Conservation (phyloP, 2,329 filamentous ascomycete species). For the Rutstroemia sp. region DNA sequence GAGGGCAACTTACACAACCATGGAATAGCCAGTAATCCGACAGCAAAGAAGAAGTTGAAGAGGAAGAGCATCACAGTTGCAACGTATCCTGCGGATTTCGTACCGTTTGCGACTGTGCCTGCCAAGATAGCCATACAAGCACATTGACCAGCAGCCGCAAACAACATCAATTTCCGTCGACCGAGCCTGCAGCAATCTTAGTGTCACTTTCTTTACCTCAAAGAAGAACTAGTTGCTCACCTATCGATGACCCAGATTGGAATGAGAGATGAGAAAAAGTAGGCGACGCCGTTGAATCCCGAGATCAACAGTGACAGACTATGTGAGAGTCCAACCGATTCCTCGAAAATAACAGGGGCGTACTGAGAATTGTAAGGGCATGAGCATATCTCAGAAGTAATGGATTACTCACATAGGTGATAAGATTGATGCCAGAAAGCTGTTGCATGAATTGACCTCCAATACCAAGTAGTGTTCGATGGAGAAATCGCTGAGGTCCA, state of each 20-base stretch:
- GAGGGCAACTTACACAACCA: constrained; percentile 39
- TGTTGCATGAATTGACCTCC: constrained; percentile 47
- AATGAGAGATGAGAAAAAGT: background rate
- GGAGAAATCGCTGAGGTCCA: constrained; percentile 44
- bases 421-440: constrained; percentile 35
- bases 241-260: background rate
- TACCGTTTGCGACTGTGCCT: constrained; percentile 9
- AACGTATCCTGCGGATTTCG: constrained; percentile 33
- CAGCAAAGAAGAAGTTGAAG: constrained; percentile 25
- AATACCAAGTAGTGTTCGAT: constrained; percentile 43
- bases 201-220: background rate
- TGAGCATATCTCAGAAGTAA: background rate
- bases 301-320: constrained; percentile 45
- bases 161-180: constrained; percentile 65
- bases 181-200: constrained; percentile 40
- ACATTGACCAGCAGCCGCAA: constrained; percentile 57
- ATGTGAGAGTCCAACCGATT: constrained; percentile 38
- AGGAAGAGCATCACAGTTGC: constrained; percentile 28
- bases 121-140: constrained; percentile 55
- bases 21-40: constrained; percentile 40
- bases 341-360: constrained; percentile 43
- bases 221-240: background rate
- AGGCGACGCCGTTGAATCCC: constrained; percentile 36
- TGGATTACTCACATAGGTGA: constrained; percentile 30
- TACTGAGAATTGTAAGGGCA: constrained; percentile 18